Conservation (phyloP, 345 rosid genomes). For the Dipteronia dyeriana region DNA sequence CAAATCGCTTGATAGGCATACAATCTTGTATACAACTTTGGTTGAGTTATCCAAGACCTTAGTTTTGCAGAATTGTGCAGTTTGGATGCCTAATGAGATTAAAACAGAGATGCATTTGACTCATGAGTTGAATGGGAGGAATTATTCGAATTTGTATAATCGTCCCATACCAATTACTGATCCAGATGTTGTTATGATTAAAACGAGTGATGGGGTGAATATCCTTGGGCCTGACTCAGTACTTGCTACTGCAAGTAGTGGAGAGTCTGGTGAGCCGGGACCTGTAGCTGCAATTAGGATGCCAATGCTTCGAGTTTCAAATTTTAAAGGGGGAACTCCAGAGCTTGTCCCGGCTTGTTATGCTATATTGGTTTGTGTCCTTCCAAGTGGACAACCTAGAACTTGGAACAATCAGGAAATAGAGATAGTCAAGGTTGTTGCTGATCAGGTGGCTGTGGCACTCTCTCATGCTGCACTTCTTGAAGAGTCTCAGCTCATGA, state of each 20-base stretch:
- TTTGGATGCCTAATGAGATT: slow-evolving; percentile 86
- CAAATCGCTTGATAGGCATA: slow-evolving; percentile 85
- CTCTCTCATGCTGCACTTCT: slow-evolving; percentile 95
- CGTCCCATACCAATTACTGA: slow-evolving; percentile 57
- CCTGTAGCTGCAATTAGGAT: slow-evolving; percentile 88
- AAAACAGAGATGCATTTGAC: slow-evolving; percentile 72
- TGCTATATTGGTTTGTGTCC: slow-evolving; percentile 81
- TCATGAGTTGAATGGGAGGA: slow-evolving; percentile 59
- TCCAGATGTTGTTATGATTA: slow-evolving; percentile 65
- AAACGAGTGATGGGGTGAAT: slow-evolving; percentile 60
- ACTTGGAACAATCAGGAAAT: slow-evolving; percentile 80
- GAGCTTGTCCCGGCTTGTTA: slow-evolving; percentile 68
- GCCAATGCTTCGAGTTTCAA: slow-evolving; percentile 91
- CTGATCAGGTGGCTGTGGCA: slow-evolving; percentile 97
- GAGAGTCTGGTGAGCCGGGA: slow-evolving; percentile 56
- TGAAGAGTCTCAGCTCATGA: slow-evolving; percentile 94
- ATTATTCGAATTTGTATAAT: slow-evolving; percentile 32
- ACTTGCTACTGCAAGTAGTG: slow-evolving; percentile 64
- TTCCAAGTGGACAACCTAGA: slow-evolving; percentile 64
- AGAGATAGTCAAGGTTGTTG: slow-evolving; percentile 92
- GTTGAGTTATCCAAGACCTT: slow-evolving; percentile 91
- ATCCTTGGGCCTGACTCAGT: slow-evolving; percentile 57
- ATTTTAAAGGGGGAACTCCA: slow-evolving; percentile 91
- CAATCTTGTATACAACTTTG: slow-evolving; percentile 77
- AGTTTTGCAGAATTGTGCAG: slow-evolving; percentile 82